Conservation (phyloP, 23 red algal genomes). For the Gracilaria gracilis region DNA sequence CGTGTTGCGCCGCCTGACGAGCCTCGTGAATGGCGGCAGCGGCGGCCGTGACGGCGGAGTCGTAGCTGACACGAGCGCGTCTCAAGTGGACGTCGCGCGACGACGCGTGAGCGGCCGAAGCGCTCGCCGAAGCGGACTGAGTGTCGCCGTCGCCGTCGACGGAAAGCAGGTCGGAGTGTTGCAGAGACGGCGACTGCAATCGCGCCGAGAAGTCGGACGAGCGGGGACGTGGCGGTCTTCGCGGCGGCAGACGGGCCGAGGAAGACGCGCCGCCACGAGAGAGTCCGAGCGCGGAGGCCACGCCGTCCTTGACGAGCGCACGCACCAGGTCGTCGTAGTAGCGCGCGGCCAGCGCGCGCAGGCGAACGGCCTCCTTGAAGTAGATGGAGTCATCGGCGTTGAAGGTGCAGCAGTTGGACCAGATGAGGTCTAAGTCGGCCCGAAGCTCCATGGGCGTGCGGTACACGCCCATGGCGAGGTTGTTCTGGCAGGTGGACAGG, state of each 20-base stretch:
- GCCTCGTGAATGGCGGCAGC: slow-evolving; percentile 38
- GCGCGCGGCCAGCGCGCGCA: slow-evolving; percentile 58
- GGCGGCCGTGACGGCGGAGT: slow-evolving; percentile 42
- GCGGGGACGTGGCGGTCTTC: slow-evolving; percentile 48
- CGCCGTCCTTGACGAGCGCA: slow-evolving; percentile 55
- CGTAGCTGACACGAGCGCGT: slow-evolving; percentile 36
- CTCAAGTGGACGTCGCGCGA: slow-evolving; percentile 44
- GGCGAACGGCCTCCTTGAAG: slow-evolving; percentile 71
- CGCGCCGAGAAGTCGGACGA: slow-evolving; percentile 5
- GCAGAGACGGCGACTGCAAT: slow-evolving; percentile 25
- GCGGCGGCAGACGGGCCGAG: slow-evolving; percentile 5
- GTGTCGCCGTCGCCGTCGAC: slow-evolving; percentile 45
- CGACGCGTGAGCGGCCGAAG: slow-evolving; percentile 23
- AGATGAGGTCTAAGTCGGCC: slow-evolving; percentile 89
- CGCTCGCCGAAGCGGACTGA: slow-evolving; percentile 52
- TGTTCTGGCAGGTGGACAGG: slow-evolving; percentile 82
- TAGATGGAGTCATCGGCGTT: slow-evolving; percentile 84
- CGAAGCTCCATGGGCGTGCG: slow-evolving; percentile 70
- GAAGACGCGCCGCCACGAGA: slow-evolving; percentile 14
- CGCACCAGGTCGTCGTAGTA: slow-evolving; percentile 67
- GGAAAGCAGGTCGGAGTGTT: slow-evolving; percentile 28
- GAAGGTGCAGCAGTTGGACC: slow-evolving; percentile 91
- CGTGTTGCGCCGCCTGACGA: slow-evolving; percentile 15
- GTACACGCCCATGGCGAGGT: slow-evolving; percentile 80
- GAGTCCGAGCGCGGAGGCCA: slow-evolving; percentile 58